A percentile compares a stretch with the other conserved stretches of the same genome.
phyloP scores from a whole-genome alignment of 108 stramenopile genomes.

The Cyclotella atomus region DNA sequence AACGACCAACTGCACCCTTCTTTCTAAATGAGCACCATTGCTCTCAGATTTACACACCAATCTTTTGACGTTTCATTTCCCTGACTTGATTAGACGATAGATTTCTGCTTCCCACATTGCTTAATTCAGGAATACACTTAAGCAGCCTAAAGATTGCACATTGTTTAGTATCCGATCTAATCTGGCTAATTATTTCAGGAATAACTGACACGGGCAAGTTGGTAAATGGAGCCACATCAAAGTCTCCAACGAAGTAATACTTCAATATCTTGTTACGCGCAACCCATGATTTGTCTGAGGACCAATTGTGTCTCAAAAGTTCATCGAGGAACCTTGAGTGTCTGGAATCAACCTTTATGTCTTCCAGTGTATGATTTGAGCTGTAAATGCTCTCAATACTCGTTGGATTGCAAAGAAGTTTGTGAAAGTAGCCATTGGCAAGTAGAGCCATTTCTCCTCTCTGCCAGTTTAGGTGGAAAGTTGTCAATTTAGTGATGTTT shows the following conservation, averaged over 20 bases:
- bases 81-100: too few relatives aligned
- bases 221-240: not conserved
- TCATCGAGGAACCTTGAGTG: not conserved
- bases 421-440: not conserved
- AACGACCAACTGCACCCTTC: too few relatives aligned
- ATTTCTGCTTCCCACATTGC: not conserved
- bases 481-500: not conserved
- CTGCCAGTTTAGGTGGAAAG: too few relatives aligned
- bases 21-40: too few relatives aligned
- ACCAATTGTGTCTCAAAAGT: not conserved
- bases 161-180: not conserved
- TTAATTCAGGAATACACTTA: not conserved
- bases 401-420: not conserved
- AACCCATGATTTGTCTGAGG: not conserved
- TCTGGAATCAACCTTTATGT: not conserved
- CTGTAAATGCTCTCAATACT: not conserved
- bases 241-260: slow-evolving; percentile 5
- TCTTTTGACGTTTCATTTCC: too few relatives aligned
- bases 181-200: not conserved
- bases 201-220: not conserved
- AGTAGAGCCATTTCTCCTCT: not conserved
- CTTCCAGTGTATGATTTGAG: not conserved
- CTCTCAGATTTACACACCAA: too few relatives aligned
- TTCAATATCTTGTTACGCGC: not conserved
- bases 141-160: not conserved